Conservation (phyloP, 768 basidiomycete genomes). For the Tylopilus cervinicoccineus region DNA sequence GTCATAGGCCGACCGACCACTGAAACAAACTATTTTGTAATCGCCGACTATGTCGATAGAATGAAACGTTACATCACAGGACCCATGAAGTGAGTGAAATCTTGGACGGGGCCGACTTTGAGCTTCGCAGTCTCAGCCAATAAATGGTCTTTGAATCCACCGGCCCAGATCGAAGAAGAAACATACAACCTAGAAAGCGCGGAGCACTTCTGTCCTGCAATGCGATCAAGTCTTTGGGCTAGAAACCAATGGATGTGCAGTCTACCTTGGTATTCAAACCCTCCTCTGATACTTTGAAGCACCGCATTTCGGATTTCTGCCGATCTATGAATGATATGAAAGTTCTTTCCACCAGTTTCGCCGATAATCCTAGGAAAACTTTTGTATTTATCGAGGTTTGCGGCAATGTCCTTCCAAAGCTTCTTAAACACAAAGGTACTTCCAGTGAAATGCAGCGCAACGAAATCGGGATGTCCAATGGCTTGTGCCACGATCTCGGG, state of each 20-base stretch:
- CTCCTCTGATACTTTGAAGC: slow-evolving; percentile 78
- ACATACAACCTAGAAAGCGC: slow-evolving; percentile 92
- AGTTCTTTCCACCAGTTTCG: slow-evolving; percentile 99
- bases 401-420: slow-evolving; percentile 93
- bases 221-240: background rate
- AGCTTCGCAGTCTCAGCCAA: slow-evolving; percentile 77
- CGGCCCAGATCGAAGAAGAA: slow-evolving; percentile 78
- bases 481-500: slow-evolving; percentile 82
- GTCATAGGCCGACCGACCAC: slow-evolving; percentile 84
- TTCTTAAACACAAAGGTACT: slow-evolving; percentile 92
- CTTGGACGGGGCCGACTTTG: slow-evolving; percentile 71
- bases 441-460: slow-evolving; percentile 94
- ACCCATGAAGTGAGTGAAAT: slow-evolving; percentile 88
- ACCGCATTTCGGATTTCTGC: slow-evolving; percentile 92
- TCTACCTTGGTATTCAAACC: slow-evolving; percentile 93
- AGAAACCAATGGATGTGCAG: background rate
- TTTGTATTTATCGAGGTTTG: slow-evolving; percentile 82
- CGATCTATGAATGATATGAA: slow-evolving; percentile 85
- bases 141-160: slow-evolving; percentile 80
- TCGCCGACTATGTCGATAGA: background rate
- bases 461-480: slow-evolving; percentile 74
- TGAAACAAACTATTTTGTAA: slow-evolving; percentile 26
- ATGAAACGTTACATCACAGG: slow-evolving; percentile 76
- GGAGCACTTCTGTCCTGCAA: slow-evolving; percentile 89
- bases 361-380: slow-evolving; percentile 95